Evolutionary conservation across 1,139 yeast species (phyloP).

Genomic region (Scheffersomyces illinoinensis): DNA sequence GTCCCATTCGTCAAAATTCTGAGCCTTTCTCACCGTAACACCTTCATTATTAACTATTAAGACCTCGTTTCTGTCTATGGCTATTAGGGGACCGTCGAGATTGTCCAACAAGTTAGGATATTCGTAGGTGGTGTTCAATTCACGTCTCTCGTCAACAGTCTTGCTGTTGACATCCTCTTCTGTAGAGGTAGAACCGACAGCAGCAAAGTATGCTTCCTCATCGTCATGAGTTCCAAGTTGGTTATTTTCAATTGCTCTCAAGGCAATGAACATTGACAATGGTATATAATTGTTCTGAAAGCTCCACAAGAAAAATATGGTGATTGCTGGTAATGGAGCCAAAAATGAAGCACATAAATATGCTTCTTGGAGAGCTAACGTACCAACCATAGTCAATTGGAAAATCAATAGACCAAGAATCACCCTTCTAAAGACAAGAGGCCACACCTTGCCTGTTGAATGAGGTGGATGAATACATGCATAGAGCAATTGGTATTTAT

Average conservation of each 20-base stretch:
- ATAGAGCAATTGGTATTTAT: constrained; percentile 77
- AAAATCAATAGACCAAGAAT: constrained; percentile 70
- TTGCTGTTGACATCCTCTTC: constrained; percentile 11
- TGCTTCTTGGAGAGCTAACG: constrained; percentile 77
- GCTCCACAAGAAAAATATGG: constrained; percentile 71
- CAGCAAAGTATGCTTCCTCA: constrained; percentile 6
- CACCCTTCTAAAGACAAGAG: constrained; percentile 71
- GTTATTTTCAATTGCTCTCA: constrained; percentile 46
- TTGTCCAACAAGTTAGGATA: constrained; percentile 71
- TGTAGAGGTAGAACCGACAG: constrained; percentile 6
- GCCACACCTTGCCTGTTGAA: constrained; percentile 89
- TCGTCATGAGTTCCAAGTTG: constrained; percentile 5
- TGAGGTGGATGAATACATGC: constrained; percentile 87
- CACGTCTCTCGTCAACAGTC: constrained; percentile 71
- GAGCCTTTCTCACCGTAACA: constrained; percentile 43
- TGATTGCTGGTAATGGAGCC: constrained; percentile 72
- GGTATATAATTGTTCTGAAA: constrained; percentile 83
- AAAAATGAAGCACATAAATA: constrained; percentile 70
- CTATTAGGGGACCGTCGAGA: constrained; percentile 82
- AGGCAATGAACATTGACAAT: constrained; percentile 79
- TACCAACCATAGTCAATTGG: constrained; percentile 91
- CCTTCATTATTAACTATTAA: constrained; percentile 64
- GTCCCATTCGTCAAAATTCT: constrained; percentile 53
- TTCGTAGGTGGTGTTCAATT: constrained; percentile 65
- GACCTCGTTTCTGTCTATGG: constrained; percentile 62